Conservation (phyloP, 2,329 filamentous ascomycete species). For the Trichoderma atrobrunneum region DNA sequence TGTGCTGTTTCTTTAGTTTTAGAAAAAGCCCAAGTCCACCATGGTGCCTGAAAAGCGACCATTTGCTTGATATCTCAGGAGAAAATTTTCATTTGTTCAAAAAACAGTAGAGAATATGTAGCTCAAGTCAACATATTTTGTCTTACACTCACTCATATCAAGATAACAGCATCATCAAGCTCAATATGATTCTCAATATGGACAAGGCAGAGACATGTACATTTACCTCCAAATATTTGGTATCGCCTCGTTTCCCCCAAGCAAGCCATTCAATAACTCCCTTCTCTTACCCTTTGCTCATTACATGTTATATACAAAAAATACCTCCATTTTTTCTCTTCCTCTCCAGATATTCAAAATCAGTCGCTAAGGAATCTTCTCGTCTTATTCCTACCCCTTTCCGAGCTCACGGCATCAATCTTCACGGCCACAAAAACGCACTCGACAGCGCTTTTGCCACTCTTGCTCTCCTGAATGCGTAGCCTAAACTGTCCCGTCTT, state of each 20-base stretch:
- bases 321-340: neutral
- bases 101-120: neutral
- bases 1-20: neutral
- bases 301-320: neutral
- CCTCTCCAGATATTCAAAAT: neutral
- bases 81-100: neutral
- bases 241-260: neutral
- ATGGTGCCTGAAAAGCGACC: neutral
- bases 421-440: conserved; percentile 74
- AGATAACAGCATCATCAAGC: neutral
- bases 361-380: conserved; percentile 57
- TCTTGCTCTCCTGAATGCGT: conserved; percentile 55
- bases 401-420: conserved; percentile 66
- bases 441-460: conserved; percentile 58
- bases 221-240: neutral
- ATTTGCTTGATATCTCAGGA: neutral
- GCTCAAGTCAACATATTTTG: neutral
- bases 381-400: conserved; percentile 63
- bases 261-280: neutral
- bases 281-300: neutral
- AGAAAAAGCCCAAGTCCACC: neutral
- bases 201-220: neutral
- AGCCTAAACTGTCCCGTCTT: conserved; percentile 70
- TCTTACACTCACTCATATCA: neutral
- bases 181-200: neutral